These are phyloP conservation scores for Arthrobotrys entomopaga DNA, from an alignment of 2,329 filamentous ascomycete genomes.

Conservation along the genomic window DNA sequence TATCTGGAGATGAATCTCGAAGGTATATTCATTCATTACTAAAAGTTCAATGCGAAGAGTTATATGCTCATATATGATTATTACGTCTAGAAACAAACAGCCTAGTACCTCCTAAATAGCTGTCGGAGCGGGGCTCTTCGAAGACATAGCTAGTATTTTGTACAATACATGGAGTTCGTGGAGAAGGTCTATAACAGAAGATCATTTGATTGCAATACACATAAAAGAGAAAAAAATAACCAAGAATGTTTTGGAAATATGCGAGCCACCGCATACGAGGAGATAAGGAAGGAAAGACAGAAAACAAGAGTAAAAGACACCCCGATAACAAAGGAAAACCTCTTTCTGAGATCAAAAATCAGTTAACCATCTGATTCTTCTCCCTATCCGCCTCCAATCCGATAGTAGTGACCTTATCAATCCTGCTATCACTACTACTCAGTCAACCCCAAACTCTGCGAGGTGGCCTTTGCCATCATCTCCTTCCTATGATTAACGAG, in stretches of 20 bases:
- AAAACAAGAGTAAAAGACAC: not conserved
- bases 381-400: no score
- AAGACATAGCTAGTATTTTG: not conserved
- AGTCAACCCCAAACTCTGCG: not conserved
- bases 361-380: no score
- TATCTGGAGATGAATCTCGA: constrained; percentile 53
- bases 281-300: no score
- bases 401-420: no score
- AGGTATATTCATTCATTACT: constrained; percentile 14
- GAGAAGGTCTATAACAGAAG: no score
- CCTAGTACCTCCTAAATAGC: constrained; percentile 47
- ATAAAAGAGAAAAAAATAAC: no score
- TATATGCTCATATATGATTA: not conserved
- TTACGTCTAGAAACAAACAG: constrained; percentile 43
- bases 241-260: no score
- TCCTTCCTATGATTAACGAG: not conserved
- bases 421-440: not conserved
- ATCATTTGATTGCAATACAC: no score
- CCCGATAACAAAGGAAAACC: not conserved
- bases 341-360: no score
- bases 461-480: constrained; percentile 3
- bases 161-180: not conserved
- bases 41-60: not conserved
- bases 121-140: not conserved
- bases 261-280: no score